phyloP scores from a whole-genome alignment of 164 flowering plant species.

The Pachysandra terminalis region DNA sequence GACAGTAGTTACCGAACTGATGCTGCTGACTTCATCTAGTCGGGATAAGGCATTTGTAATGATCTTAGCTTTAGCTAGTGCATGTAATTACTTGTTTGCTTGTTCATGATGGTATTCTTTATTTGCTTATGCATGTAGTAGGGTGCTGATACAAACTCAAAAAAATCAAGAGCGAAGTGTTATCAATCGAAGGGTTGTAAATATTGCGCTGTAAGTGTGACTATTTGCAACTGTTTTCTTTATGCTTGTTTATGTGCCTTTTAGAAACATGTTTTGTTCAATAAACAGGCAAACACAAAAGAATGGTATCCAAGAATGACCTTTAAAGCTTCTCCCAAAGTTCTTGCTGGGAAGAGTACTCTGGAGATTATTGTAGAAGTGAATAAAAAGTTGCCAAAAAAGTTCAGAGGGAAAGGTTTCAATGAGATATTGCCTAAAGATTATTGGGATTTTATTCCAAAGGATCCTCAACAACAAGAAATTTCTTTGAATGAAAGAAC shows the following conservation, averaged over 20 bases:
- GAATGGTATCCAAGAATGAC: slow-evolving; percentile 62
- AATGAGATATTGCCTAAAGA: slow-evolving; percentile 47
- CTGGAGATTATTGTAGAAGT: slow-evolving; percentile 53
- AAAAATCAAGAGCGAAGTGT: background rate
- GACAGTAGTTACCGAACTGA: too few species aligned
- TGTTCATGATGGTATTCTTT: slow-evolving; percentile 13
- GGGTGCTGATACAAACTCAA: slow-evolving; percentile 27
- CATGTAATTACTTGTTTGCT: background rate
- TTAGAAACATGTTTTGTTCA: slow-evolving; percentile 5
- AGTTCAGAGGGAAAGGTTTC: slow-evolving; percentile 17
- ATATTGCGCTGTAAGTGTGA: slow-evolving; percentile 72
- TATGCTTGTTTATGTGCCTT: slow-evolving; percentile 5
- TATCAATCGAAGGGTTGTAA: slow-evolving; percentile 43
- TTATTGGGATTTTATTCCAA: slow-evolving; percentile 75
- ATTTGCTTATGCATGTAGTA: slow-evolving; percentile 28
- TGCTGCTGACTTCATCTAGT: too few species aligned
- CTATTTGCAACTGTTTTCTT: slow-evolving; percentile 3
- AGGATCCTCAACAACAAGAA: slow-evolving; percentile 44
- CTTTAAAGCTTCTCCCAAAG: slow-evolving; percentile 56
- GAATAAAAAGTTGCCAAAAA: slow-evolving; percentile 35
- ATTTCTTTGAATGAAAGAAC: slow-evolving; percentile 31
- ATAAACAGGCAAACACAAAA: slow-evolving; percentile 35
- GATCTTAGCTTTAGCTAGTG: background rate
- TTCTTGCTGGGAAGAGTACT: slow-evolving; percentile 35
- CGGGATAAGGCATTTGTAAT: too few species aligned